These are phyloP conservation scores for Aristolochia contorta DNA, from an alignment of 164 flowering plant genomes.

Conservation along the genomic window DNA sequence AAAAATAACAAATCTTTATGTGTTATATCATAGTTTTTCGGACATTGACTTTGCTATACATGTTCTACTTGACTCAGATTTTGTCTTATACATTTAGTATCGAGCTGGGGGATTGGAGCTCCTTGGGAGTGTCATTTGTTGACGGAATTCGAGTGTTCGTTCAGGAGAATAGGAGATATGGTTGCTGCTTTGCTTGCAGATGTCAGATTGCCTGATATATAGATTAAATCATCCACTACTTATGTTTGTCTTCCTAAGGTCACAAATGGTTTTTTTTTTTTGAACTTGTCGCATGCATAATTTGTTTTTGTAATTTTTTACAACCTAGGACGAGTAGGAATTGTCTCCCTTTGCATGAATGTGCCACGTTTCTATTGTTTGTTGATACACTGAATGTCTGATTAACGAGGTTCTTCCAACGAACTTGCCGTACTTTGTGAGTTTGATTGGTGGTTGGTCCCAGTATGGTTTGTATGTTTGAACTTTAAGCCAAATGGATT, in stretches of 20 bases:
- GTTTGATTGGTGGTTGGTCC: too few species aligned
- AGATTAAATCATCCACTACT: conserved; percentile 29
- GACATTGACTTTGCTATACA: not conserved
- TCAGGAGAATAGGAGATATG: conserved; percentile 14
- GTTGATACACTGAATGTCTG: too few species aligned
- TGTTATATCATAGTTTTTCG: not conserved
- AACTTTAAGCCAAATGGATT: too few species aligned
- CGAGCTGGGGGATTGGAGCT: not conserved
- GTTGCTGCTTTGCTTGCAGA: conserved; percentile 11
- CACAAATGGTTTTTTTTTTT: too few species aligned
- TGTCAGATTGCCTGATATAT: conserved; percentile 40
- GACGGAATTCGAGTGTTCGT: not conserved
- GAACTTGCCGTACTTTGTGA: too few species aligned
- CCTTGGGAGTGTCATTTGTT: not conserved
- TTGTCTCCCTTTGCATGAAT: too few species aligned
- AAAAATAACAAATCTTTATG: not conserved
- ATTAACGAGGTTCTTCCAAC: too few species aligned
- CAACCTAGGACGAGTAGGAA: too few species aligned
- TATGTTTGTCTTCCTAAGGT: conserved; percentile 6
- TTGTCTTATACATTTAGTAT: not conserved
- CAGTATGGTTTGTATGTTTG: too few species aligned
- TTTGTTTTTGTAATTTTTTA: too few species aligned
- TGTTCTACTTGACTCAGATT: not conserved
- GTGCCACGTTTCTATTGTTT: too few species aligned
- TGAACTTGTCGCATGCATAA: too few species aligned